A percentile compares a stretch with the other conserved stretches of the same genome.
phyloP scores from a whole-genome alignment of 371 early-diverging fungal genomes.

The Batrachochytrium dendrobatidis region DNA sequence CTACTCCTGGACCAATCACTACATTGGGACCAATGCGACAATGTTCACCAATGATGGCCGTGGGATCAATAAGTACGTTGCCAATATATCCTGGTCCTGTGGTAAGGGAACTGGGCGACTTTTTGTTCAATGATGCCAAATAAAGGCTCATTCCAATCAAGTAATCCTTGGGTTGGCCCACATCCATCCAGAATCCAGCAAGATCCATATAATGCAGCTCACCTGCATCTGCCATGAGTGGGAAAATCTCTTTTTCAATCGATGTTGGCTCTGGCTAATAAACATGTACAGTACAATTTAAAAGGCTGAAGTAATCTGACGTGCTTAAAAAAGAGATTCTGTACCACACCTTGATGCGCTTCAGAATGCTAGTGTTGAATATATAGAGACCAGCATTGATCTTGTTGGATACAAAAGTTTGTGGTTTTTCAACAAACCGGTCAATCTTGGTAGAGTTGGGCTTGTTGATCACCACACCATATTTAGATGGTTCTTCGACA shows the following conservation, averaged over 20 bases:
- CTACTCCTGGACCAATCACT: conserved; percentile 85
- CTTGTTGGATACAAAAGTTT: conserved; percentile 86
- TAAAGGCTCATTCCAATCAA: conserved; percentile 93
- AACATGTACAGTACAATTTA: neutral
- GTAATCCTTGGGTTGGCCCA: conserved; percentile 99
- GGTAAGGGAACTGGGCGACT: conserved; percentile 45
- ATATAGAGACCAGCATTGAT: conserved; percentile 99
- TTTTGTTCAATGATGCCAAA: conserved; percentile 63
- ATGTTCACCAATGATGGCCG: conserved; percentile 83
- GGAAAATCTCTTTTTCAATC: conserved; percentile 98
- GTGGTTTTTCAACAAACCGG: conserved; percentile 98
- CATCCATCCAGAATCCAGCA: conserved; percentile 99
- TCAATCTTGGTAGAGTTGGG: conserved; percentile 63
- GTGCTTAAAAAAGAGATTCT: neutral
- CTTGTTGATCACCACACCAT: conserved; percentile 86
- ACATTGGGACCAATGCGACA: conserved; percentile 97
- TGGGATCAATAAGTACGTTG: conserved; percentile 84
- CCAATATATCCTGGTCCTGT: conserved; percentile 50
- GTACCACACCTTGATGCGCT: conserved; percentile 73
- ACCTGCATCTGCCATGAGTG: conserved; percentile 78
- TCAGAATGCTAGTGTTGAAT: conserved; percentile 80
- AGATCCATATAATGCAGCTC: conserved; percentile 89
- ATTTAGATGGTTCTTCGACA: conserved; percentile 96
- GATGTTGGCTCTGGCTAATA: conserved; percentile 81
- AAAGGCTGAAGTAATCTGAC: neutral